Evolutionary conservation across 441 rosid species (phyloP), one percentile per base, ranked within the genome.

Genomic region (Bocquillonia castaneifolia): DNA sequence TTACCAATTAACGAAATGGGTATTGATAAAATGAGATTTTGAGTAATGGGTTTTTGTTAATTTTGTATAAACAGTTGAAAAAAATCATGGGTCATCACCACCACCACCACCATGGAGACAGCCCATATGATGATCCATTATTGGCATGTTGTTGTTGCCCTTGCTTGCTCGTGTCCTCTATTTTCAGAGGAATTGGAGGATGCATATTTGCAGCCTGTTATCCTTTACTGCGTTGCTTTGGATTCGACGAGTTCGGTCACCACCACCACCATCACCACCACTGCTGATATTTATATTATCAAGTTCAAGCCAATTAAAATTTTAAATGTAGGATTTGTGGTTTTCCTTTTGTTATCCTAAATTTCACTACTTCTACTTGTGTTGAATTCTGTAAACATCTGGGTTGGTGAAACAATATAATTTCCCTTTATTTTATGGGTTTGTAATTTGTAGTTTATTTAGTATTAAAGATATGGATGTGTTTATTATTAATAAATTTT

Each of bases 71-170:
- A 12, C 23, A 37, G 65, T 13, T n/a, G 53, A 72, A 17, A 25
- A 62, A 63, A 54, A 60, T 39, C 8, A 77, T 77, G 78, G 70
- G 68, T 29, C 68, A 68, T 10, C 63, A 61, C 54, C 44, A 64
- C 62, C 28, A 73, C 55, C 84, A 71, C 3, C 78, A 70, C 18
- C 61, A 59, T 0, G 75, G 77, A 36, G 75, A 73, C 23, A 77
- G 83, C 67, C 80, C 85, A 20, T 75, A 75, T 18, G 85, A 82
- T 26, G 85, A 82, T 77, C 83, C 85, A 0, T 65, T 82, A 20
- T 42, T 79, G 77, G 72, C 68, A 10, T 74, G 82, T 31, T 76
- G 82, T 53, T 82, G 82, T 72, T 80, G 81, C 65, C 86, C 86
- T 28, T 82, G 81, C 67, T 76, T 69, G 10, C 60, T 72, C 15